Evolutionary conservation across 164 flowering plant genomes (phyloP).

Genomic region (Protea cynaroides): DNA sequence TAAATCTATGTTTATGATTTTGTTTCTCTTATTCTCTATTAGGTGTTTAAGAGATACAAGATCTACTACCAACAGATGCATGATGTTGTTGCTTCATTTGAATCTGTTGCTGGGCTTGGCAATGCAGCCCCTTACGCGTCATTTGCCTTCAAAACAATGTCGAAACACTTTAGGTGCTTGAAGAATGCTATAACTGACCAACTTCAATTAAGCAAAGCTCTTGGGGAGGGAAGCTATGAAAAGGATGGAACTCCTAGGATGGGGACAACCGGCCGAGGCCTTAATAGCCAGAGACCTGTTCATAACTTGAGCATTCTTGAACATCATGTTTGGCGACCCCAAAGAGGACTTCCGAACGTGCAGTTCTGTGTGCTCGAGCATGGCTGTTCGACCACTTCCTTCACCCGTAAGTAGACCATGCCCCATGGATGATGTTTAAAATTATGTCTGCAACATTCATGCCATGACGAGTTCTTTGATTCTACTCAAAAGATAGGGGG

Average conservation of each 20-base stretch:
- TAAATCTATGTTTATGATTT: not conserved
- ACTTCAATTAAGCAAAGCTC: conserved; percentile 32
- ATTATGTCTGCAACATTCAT: not conserved
- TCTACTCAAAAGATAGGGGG: too few species aligned
- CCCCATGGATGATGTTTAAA: conserved; percentile 37
- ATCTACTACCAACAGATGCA: not conserved
- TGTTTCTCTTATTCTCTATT: not conserved
- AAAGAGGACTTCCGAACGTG: conserved; percentile 86
- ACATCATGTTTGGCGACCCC: conserved; percentile 61
- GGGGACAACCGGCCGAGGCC: conserved; percentile 20
- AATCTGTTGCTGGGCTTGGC: not conserved
- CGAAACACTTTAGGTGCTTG: conserved; percentile 44
- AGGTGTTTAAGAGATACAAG: not conserved
- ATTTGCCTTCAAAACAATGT: conserved; percentile 43
- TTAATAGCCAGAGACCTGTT: conserved; percentile 23
- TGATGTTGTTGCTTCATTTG: not conserved
- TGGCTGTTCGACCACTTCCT: conserved; percentile 89
- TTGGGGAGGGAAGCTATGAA: conserved; percentile 15
- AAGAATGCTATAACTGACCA: conserved; percentile 52
- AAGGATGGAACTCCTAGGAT: conserved; percentile 23
- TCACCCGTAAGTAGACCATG: conserved; percentile 73
- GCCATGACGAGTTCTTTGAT: too few species aligned
- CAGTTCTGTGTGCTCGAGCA: conserved; percentile 73
- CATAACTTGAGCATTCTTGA: conserved; percentile 29
- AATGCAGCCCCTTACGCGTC: not conserved